Conservation (phyloP, 495 filamentous ascomycete species). For the Hypoxylon lienhwacheense region DNA sequence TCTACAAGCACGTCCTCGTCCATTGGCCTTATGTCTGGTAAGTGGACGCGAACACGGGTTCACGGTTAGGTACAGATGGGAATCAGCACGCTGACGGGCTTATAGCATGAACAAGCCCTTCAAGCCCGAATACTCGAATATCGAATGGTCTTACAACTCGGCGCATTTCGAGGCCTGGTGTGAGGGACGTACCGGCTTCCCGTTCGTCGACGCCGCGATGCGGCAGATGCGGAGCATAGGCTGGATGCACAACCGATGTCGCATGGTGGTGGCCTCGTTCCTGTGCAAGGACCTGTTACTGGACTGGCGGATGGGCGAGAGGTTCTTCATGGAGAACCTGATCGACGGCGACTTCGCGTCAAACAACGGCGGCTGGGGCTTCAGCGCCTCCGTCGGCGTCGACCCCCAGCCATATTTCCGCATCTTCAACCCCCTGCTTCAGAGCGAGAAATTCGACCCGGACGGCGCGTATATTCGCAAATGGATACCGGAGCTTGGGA, state of each 20-base stretch:
- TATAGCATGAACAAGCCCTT: constrained; percentile 89
- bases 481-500: constrained; percentile 71
- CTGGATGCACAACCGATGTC: constrained; percentile 88
- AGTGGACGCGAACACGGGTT: too few relatives aligned
- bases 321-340: constrained; percentile 84
- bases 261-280: constrained; percentile 89
- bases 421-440: constrained; percentile 84
- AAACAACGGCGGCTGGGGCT: constrained; percentile 94
- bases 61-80: neutral
- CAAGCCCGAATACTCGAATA: constrained; percentile 82
- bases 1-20: constrained; percentile 85
- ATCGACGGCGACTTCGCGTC: constrained; percentile 92
- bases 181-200: constrained; percentile 76
- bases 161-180: constrained; percentile 74
- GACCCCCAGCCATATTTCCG: constrained; percentile 93
- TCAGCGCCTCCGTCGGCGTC: constrained; percentile 75
- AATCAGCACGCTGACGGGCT: neutral
- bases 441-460: constrained; percentile 82
- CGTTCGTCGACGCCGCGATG: constrained; percentile 93
- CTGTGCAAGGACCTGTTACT: constrained; percentile 82
- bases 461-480: constrained; percentile 69
- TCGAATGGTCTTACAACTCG: constrained; percentile 76
- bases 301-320: constrained; percentile 90
- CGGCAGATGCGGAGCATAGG: constrained; percentile 70
- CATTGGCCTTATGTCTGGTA: constrained; percentile 90